Percentiles rank a stretch among this genome's conserved stretches.
Conservation (phyloP, 1,284 basidiomycete genomes). For the Naganishia sp. region DNA sequence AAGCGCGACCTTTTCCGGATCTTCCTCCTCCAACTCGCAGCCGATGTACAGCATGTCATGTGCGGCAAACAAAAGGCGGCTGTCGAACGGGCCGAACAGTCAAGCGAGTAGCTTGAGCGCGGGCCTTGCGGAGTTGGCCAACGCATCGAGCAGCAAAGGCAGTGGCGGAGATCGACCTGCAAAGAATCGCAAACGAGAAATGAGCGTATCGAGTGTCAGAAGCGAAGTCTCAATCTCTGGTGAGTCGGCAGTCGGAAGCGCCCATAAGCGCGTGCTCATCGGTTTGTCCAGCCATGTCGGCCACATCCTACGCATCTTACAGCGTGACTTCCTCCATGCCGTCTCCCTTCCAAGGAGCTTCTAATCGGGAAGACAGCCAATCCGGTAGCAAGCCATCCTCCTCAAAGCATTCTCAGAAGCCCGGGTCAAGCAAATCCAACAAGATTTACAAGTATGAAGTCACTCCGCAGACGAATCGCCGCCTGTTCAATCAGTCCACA, state of each 20-base stretch:
- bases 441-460: slow-evolving; percentile 1
- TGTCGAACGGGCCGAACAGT: slow-evolving; percentile 14
- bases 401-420: too few relatives aligned
- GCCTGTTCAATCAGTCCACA: slow-evolving; percentile 8
- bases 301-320: slow-evolving; percentile 30
- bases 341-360: background rate
- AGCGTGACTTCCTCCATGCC: slow-evolving; percentile 5
- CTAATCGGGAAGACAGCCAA: too few relatives aligned
- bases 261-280: background rate
- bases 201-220: slow-evolving; percentile 30
- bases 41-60: slow-evolving; percentile 18
- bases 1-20: slow-evolving; percentile 14
- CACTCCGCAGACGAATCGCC: slow-evolving; percentile 7
- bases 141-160: slow-evolving; percentile 7
- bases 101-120: slow-evolving; percentile 16
- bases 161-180: slow-evolving; percentile 8
- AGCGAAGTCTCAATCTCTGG: slow-evolving; percentile 29
- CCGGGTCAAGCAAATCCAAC: background rate
- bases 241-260: background rate
- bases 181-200: slow-evolving; percentile 21
- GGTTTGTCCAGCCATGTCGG: slow-evolving; percentile 13
- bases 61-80: slow-evolving; percentile 22
- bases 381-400: too few relatives aligned
- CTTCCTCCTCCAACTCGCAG: slow-evolving; percentile 8
- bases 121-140: slow-evolving; percentile 23